Conservation (phyloP, 129 eudicot species). For the Arctium minus region DNA sequence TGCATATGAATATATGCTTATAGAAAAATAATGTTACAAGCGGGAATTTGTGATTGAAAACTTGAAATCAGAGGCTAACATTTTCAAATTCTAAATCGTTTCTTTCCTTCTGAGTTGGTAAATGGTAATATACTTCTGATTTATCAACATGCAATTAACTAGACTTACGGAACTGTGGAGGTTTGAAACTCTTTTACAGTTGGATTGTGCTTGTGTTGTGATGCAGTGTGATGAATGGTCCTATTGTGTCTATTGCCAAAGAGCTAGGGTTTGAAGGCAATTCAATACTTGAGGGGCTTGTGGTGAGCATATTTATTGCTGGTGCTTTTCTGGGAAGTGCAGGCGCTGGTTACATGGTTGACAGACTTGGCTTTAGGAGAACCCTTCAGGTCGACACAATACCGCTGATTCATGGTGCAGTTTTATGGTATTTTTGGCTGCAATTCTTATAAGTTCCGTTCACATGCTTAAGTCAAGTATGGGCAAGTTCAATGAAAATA, state of each 20-base stretch:
- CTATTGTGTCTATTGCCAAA: constrained; percentile 64
- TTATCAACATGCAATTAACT: not conserved
- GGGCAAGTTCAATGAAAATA: too few relatives aligned
- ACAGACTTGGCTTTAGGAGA: constrained; percentile 72
- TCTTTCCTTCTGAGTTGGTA: not conserved
- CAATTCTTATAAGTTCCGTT: not conserved
- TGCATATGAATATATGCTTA: not conserved
- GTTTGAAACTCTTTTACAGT: not conserved
- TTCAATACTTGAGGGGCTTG: constrained; percentile 82
- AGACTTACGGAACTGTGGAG: not conserved
- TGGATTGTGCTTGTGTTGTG: not conserved
- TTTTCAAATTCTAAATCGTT: not conserved
- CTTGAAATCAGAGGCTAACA: constrained; percentile 3
- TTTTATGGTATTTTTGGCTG: constrained; percentile 49
- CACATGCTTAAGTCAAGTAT: not conserved
- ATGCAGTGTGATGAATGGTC: constrained; percentile 87
- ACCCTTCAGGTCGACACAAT: constrained; percentile 71
- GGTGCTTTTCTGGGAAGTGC: constrained; percentile 95
- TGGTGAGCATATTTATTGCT: constrained; percentile 84
- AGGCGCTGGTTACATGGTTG: constrained; percentile 62
- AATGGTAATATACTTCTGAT: not conserved
- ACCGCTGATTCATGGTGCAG: constrained; percentile 79
- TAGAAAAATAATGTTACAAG: not conserved
- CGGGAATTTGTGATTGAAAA: not conserved
- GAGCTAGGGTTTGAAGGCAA: constrained; percentile 89